phyloP scores from a whole-genome alignment of 768 basidiomycete species.

The Lentinula detonsa region DNA sequence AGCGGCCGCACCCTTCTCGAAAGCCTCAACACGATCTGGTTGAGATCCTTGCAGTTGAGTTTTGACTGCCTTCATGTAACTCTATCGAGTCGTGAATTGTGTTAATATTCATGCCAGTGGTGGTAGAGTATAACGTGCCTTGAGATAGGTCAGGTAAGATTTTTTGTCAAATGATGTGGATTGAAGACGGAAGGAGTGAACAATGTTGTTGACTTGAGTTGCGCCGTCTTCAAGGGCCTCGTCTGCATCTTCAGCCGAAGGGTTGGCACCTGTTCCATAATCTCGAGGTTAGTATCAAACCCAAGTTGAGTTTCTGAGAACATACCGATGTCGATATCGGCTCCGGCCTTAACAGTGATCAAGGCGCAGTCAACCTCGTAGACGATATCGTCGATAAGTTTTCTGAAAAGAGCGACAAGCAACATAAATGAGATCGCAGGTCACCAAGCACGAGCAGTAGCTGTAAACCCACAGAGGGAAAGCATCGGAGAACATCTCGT shows the following conservation, averaged over 20 bases:
- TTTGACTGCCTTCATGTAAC: constrained; percentile 94
- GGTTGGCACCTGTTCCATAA: constrained; percentile 69
- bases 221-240: constrained; percentile 80
- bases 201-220: constrained; percentile 81
- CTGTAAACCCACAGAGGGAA: constrained; percentile 64
- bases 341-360: constrained; percentile 67
- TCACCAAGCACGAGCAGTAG: background rate
- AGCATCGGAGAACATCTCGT: constrained; percentile 95
- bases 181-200: constrained; percentile 87
- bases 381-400: constrained; percentile 69
- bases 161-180: constrained; percentile 86
- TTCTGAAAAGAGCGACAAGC: constrained; percentile 38
- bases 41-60: constrained; percentile 43
- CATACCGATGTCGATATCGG: constrained; percentile 84
- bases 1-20: constrained; percentile 73
- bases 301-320: background rate
- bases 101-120: constrained; percentile 1
- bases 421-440: background rate
- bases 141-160: constrained; percentile 73
- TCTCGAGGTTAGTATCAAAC: background rate
- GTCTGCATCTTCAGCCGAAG: constrained; percentile 81
- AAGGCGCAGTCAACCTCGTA: constrained; percentile 82
- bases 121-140: constrained; percentile 37
- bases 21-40: constrained; percentile 59
- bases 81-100: constrained; percentile 30